phyloP scores from a whole-genome alignment of 2,329 filamentous ascomycete genomes.

The Setomelanomma holmii region DNA sequence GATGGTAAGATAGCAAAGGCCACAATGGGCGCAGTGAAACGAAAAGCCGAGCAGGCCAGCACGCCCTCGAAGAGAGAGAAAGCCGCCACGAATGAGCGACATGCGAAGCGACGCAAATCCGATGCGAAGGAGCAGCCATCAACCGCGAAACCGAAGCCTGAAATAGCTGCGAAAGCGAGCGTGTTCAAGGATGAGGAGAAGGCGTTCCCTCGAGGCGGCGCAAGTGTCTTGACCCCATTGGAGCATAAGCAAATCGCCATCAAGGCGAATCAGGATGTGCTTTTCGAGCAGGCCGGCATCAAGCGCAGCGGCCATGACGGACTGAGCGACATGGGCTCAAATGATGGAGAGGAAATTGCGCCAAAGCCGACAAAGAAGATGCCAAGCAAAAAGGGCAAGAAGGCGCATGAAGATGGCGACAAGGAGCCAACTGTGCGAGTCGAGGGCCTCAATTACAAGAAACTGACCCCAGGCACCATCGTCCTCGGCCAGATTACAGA shows the following conservation, averaged over 20 bases:
- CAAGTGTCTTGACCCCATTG: conserved; percentile 85
- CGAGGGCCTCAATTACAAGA: conserved; percentile 91
- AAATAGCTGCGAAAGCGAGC: conserved; percentile 46
- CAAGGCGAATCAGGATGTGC: conserved; percentile 88
- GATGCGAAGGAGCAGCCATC: conserved; percentile 36
- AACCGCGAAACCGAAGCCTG: conserved; percentile 38
- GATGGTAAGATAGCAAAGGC: conserved; percentile 5
- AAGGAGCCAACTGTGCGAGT: conserved; percentile 67
- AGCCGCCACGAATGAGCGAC: conserved; percentile 34
- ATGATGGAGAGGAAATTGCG: conserved; percentile 51
- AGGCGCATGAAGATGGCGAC: conserved; percentile 51
- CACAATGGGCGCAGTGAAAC: conserved; percentile 55
- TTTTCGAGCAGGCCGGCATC: conserved; percentile 79
- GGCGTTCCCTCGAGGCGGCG: conserved; percentile 91
- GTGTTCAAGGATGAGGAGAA: conserved; percentile 79
- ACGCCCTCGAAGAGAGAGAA: conserved; percentile 42
- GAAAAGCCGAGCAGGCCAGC: conserved; percentile 51
- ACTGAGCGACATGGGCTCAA: conserved; percentile 51
- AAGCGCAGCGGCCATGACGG: conserved; percentile 61
- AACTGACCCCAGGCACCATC: conserved; percentile 82
- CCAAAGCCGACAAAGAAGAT: conserved; percentile 59
- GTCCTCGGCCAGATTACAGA: conserved; percentile 85
- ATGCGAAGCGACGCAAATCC: conserved; percentile 48
- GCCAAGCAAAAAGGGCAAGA: conserved; percentile 56
- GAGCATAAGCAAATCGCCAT: conserved; percentile 97